Base-by-base conservation (phyloP, 768 basidiomycete species). In the Leccinum disarticulatum region DNA sequence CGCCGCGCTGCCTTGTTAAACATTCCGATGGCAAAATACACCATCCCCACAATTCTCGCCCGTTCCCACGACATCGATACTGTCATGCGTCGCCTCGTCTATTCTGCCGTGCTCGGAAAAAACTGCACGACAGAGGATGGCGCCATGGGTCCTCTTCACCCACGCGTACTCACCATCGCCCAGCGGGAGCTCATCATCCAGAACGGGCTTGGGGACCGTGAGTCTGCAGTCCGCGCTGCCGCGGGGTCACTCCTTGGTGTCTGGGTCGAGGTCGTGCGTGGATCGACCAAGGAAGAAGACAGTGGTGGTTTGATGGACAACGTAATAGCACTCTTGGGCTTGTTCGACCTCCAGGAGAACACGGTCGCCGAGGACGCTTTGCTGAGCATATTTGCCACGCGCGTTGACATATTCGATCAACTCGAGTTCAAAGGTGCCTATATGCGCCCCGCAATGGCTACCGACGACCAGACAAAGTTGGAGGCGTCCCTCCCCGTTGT, bases 161-260 rank as follows among this genome's bases (percentile, higher is more conserved):
- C 88, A 1, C 78, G 82, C 3, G 79, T 78, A 3, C 77, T 98
- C 38, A 83, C 81, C 2, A 85, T 91, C 28, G 75, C 81, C 0
- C 91, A 95, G 66, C 79, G 95, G 11, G 90, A 93, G 66, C 76
- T 83, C 25, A 83, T 96, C 51, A 84, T 96, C 2, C 81, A 83
- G 19, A 86, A 90, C 67, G 96, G 96, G 2, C 78, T 98, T 3
- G 87, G 91, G 0, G 96, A 98, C 73, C 83, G 96, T 27, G 93
- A 97, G 59, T 77, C 81, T 0, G 70, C 75, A 2, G 93, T 98
- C 3, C 80, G 87, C 30, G 75, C 80, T 17, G 92, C 91, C 1
- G 88, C 94, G 0, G 86, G 81, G 2, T 81, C 81, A 2, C 81
- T 97, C 50, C 73, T 98, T 14, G 84, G 80, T 0, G 79, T 76